A percentile compares a stretch with the other conserved stretches of the same genome.
phyloP scores from a whole-genome alignment of 1,284 basidiomycete genomes.

The Xerocomus cyaneibrunnescens region DNA sequence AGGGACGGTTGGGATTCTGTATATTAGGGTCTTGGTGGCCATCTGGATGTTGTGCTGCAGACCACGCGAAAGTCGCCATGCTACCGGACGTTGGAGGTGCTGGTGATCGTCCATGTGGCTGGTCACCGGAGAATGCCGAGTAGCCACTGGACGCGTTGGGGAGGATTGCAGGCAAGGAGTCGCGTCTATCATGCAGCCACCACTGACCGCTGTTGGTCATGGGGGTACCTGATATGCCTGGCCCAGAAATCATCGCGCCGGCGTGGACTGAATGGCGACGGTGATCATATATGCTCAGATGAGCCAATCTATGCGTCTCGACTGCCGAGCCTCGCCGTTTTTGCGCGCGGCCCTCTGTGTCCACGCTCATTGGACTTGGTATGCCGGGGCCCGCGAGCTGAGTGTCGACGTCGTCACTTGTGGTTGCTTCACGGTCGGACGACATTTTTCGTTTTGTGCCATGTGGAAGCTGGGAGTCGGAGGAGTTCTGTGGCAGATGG shows the following conservation, averaged over 20 bases:
- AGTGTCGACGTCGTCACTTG: conserved; percentile 62
- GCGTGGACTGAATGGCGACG: conserved; percentile 74
- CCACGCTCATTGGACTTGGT: conserved; percentile 52
- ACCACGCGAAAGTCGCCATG: conserved; percentile 71
- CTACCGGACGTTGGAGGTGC: conserved; percentile 55
- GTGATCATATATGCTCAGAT: conserved; percentile 67
- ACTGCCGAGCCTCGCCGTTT: conserved; percentile 79
- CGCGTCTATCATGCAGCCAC: conserved; percentile 67
- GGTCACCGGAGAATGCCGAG: conserved; percentile 62
- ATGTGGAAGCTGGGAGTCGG: conserved; percentile 45
- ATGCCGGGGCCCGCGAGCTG: conserved; percentile 68
- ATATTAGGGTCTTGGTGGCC: conserved; percentile 42
- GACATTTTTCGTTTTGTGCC: conserved; percentile 83
- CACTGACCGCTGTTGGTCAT: conserved; percentile 36
- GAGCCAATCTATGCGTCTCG: conserved; percentile 69
- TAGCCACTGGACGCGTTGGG: conserved; percentile 59
- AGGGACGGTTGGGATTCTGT: conserved; percentile 38
- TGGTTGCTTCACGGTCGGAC: conserved; percentile 53
- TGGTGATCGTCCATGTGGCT: conserved; percentile 61
- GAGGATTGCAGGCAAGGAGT: conserved; percentile 67
- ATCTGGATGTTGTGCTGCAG: conserved; percentile 51
- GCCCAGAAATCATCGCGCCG: conserved; percentile 40
- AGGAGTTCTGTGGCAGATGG: conserved; percentile 26
- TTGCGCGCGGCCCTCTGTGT: conserved; percentile 64
- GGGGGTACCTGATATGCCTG: conserved; percentile 28